Evolutionary conservation across 495 filamentous ascomycete species (phyloP).

Genomic region (Daldinia loculata): DNA sequence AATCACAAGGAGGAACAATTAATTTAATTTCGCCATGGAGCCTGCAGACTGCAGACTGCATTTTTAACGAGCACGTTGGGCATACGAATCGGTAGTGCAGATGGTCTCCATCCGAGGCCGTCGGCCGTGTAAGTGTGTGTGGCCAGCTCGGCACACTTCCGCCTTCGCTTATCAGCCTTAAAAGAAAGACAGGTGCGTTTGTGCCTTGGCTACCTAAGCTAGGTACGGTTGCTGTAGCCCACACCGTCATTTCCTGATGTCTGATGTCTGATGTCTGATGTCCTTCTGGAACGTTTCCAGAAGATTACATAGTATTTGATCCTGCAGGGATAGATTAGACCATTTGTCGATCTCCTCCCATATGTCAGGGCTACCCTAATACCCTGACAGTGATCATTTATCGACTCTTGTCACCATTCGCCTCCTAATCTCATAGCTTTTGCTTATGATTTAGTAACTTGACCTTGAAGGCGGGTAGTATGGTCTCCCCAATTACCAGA

Average conservation of each 20-base stretch:
- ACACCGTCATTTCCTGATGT: not conserved
- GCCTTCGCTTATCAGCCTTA: constrained; percentile 7
- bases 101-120: not conserved
- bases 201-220: no score
- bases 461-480: not conserved
- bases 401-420: not conserved
- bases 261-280: no score
- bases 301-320: not conserved
- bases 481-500: not conserved
- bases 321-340: not conserved
- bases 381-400: not conserved
- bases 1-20: constrained; percentile 9
- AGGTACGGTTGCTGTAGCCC: no score
- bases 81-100: not conserved
- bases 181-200: not conserved
- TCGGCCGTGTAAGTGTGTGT: not conserved
- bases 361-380: not conserved
- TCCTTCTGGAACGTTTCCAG: constrained; percentile 22
- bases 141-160: not conserved
- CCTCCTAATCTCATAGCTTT: not conserved
- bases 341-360: not conserved
- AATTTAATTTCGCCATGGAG: constrained; percentile 17
- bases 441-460: not conserved
- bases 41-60: not conserved
- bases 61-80: not conserved